These are phyloP conservation scores for Leishmania arabica DNA, from an alignment of 208 protist genomes.

Conservation along the genomic window DNA sequence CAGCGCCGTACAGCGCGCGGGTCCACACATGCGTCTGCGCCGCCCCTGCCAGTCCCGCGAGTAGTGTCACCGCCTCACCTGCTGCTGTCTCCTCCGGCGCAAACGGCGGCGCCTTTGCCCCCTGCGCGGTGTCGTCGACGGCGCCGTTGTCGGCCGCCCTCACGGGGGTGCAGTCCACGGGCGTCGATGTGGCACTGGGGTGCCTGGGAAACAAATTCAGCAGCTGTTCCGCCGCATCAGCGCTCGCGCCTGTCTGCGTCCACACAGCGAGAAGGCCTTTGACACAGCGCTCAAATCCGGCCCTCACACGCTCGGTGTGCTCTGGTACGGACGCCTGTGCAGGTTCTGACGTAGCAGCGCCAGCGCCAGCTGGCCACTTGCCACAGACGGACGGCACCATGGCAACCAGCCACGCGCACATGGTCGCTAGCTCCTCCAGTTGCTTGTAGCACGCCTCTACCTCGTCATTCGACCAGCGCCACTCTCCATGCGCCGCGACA, in stretches of 20 bases:
- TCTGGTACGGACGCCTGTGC: background rate
- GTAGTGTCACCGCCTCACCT: background rate
- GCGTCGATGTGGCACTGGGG: background rate
- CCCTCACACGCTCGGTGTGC: background rate
- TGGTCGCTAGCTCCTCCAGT: slow-evolving; percentile 16
- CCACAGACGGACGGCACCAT: background rate
- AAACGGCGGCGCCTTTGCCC: background rate
- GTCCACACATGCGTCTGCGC: slow-evolving; percentile 19
- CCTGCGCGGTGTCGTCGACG: background rate
- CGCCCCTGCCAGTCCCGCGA: background rate
- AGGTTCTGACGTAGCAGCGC: background rate
- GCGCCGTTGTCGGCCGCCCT: background rate
- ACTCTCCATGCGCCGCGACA: background rate
- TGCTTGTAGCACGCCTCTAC: background rate
- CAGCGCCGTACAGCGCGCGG: background rate
- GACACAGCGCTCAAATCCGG: slow-evolving; percentile 16
- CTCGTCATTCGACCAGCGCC: background rate
- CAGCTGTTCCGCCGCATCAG: slow-evolving; percentile 9
- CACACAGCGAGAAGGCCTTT: slow-evolving; percentile 18
- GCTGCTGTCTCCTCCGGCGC: background rate
- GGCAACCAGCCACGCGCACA: slow-evolving; percentile 26
- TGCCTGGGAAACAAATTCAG: background rate
- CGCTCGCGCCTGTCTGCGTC: slow-evolving; percentile 13
- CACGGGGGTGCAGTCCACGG: background rate
- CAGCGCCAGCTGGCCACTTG: background rate